Percentiles rank a stretch among this genome's conserved stretches.
phyloP scores from a whole-genome alignment of 768 basidiomycete genomes.

The Tricholoma furcatifolium region DNA sequence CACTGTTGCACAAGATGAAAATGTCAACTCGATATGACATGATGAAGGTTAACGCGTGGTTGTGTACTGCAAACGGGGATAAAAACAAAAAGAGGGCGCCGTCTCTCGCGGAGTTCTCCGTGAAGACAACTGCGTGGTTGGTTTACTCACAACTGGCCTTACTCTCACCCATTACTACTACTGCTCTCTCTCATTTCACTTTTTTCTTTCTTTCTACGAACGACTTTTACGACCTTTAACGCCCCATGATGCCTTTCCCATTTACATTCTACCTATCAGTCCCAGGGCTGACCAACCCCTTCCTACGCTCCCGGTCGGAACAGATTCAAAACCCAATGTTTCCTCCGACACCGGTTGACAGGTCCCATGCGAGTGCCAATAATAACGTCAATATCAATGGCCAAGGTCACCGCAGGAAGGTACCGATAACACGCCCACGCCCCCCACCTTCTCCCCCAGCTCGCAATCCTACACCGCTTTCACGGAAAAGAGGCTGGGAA shows the following conservation, averaged over 20 bases:
- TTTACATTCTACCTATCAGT: conserved; percentile 72
- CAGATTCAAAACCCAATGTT: conserved; percentile 2
- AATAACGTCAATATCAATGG: background rate
- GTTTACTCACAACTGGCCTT: background rate
- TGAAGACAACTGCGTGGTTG: background rate
- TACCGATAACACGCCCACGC: conserved; percentile 20
- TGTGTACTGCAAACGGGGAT: no score
- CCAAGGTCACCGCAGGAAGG: conserved; percentile 15
- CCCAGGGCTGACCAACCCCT: conserved; percentile 68
- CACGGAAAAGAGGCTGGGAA: conserved; percentile 59
- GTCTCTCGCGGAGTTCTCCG: background rate
- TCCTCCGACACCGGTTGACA: conserved; percentile 18
- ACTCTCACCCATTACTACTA: background rate
- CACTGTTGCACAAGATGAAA: no score
- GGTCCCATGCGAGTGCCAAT: background rate
- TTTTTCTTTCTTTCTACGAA: conserved; percentile 4
- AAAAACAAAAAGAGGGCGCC: no score
- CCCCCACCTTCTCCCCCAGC: conserved; percentile 25
- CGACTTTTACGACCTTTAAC: background rate
- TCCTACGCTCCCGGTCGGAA: conserved; percentile 27
- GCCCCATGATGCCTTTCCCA: conserved; percentile 52
- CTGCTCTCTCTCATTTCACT: background rate
- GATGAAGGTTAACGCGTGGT: no score
- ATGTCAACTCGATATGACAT: no score
- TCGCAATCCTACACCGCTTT: conserved; percentile 7